Percentiles rank a stretch among this genome's conserved stretches.
Conservation (phyloP, 1,139 yeast genomes). For the Pichia sp. region DNA sequence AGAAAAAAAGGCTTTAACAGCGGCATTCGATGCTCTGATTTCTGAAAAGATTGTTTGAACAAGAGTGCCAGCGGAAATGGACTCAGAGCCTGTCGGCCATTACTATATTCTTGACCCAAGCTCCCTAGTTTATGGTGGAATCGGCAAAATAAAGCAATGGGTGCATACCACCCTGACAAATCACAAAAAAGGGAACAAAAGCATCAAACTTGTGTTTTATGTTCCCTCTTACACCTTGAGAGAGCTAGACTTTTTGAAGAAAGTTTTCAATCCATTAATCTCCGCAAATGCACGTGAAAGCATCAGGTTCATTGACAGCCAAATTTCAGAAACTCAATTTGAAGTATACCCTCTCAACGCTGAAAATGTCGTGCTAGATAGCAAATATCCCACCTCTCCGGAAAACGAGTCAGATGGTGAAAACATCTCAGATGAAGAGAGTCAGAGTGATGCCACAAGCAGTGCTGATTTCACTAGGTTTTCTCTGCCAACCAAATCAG, state of each 20-base stretch:
- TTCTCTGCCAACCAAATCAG: neutral
- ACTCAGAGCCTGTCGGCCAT: neutral
- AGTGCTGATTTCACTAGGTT: neutral
- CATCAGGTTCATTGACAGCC: slow-evolving; percentile 47
- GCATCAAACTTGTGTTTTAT: slow-evolving; percentile 28
- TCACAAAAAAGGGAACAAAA: neutral
- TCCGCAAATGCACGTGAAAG: slow-evolving; percentile 59
- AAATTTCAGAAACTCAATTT: slow-evolving; percentile 15
- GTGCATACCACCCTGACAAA: slow-evolving; percentile 32
- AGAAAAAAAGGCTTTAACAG: no score
- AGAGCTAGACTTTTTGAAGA: slow-evolving; percentile 53
- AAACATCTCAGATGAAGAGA: neutral
- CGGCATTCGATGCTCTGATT: no score
- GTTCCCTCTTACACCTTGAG: slow-evolving; percentile 55
- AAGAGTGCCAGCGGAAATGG: neutral
- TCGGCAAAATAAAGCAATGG: slow-evolving; percentile 59
- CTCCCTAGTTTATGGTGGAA: slow-evolving; percentile 51
- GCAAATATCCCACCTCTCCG: neutral
- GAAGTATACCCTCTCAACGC: slow-evolving; percentile 17
- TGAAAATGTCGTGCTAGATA: neutral
- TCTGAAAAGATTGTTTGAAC: neutral
- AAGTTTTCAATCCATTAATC: slow-evolving; percentile 47
- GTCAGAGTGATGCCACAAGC: neutral
- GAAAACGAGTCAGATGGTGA: slow-evolving; percentile 1
- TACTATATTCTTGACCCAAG: slow-evolving; percentile 54